These are phyloP conservation scores for Metschnikowia noctiluminum DNA, from an alignment of 805 yeast genomes.

Conservation along the genomic window DNA sequence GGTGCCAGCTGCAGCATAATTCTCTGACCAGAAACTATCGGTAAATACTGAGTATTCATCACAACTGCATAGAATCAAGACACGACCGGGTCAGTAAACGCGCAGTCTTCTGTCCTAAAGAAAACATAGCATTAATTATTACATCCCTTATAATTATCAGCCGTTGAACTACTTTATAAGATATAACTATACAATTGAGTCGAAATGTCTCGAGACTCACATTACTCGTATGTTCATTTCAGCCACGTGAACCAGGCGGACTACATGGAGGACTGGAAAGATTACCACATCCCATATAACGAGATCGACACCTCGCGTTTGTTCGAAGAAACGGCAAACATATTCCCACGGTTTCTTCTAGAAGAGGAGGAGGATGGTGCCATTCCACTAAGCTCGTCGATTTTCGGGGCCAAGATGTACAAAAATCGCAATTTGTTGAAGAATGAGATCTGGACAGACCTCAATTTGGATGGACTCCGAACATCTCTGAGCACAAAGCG, in stretches of 20 bases:
- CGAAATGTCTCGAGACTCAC: slow-evolving; percentile 14
- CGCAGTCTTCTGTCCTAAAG: no score
- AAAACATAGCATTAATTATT: no score
- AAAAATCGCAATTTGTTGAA: slow-evolving; percentile 30
- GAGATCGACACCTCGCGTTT: slow-evolving; percentile 39
- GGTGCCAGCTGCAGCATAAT: slow-evolving; percentile 13
- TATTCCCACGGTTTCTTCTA: slow-evolving; percentile 35
- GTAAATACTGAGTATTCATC: not conserved
- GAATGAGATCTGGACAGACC: slow-evolving; percentile 36
- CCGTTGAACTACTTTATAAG: not conserved
- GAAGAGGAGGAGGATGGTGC: slow-evolving; percentile 38
- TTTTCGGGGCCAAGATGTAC: slow-evolving; percentile 38
- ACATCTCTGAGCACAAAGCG: slow-evolving; percentile 13
- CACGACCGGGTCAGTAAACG: not conserved
- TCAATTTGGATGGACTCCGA: slow-evolving; percentile 28
- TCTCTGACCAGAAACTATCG: not conserved
- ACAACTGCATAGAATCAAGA: slow-evolving; percentile 1
- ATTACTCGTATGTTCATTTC: slow-evolving; percentile 32
- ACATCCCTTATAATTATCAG: no score
- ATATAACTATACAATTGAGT: not conserved
- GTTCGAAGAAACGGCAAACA: slow-evolving; percentile 33
- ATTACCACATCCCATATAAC: slow-evolving; percentile 39
- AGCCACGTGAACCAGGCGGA: slow-evolving; percentile 38
- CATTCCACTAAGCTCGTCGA: slow-evolving; percentile 33
- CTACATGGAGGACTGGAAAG: slow-evolving; percentile 41